phyloP scores from a whole-genome alignment of 257 asterid species.

The Perilla frutescens region DNA sequence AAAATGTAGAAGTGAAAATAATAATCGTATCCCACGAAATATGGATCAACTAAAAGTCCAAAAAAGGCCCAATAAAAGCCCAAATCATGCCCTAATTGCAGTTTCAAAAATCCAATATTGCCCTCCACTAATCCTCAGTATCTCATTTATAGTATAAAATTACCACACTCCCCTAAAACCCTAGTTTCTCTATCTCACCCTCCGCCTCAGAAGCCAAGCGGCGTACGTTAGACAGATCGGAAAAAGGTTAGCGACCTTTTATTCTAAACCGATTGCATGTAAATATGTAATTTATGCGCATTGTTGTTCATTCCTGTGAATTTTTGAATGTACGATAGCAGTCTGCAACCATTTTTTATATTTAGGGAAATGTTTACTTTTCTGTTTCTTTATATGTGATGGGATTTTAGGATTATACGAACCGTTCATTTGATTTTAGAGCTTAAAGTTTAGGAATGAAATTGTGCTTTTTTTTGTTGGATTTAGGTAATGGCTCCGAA shows the following conservation, averaged over 20 bases:
- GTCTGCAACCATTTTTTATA: background rate
- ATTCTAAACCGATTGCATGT: background rate
- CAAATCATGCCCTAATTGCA: background rate
- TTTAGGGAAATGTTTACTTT: too few relatives aligned
- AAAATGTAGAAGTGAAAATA: too few relatives aligned
- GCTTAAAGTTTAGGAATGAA: too few relatives aligned
- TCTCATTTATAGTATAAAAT: slow-evolving; percentile 6
- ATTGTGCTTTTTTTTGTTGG: slow-evolving; percentile 12
- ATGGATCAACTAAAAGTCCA: background rate
- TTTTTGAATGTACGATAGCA: background rate
- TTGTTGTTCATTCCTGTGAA: background rate
- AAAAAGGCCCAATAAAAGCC: slow-evolving; percentile 32
- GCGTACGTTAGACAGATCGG: slow-evolving; percentile 33
- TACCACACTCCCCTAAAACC: slow-evolving; percentile 42
- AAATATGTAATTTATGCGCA: background rate
- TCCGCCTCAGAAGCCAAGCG: slow-evolving; percentile 42
- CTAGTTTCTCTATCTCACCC: slow-evolving; percentile 40
- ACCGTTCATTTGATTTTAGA: too few relatives aligned
- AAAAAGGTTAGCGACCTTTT: slow-evolving; percentile 39
- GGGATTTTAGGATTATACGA: background rate
- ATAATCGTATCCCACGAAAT: too few relatives aligned
- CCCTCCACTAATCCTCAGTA: slow-evolving; percentile 5
- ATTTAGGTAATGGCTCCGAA: slow-evolving; percentile 77
- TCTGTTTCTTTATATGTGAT: background rate
- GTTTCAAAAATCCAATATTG: slow-evolving; percentile 5